Evolutionary conservation across 1,284 basidiomycete species (phyloP).

Genomic region (Taiwanofungus camphoratus): DNA sequence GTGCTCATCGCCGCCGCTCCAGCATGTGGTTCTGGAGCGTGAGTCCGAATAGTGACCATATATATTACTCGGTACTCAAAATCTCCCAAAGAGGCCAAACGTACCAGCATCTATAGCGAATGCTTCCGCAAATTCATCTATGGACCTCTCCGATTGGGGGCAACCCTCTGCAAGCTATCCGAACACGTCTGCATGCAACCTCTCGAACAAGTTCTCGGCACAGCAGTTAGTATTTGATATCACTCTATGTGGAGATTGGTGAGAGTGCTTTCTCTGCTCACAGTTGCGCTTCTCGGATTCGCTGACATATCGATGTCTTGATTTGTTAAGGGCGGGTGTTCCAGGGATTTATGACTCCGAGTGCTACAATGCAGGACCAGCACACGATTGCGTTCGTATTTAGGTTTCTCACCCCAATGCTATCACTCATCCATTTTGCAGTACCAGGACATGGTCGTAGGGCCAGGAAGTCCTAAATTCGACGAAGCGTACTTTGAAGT

Average conservation of each 20-base stretch:
- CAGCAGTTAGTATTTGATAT: conserved; percentile 55
- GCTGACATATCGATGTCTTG: conserved; percentile 1
- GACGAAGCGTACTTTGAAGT: conserved; percentile 51
- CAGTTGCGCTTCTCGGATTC: neutral
- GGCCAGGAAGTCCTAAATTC: conserved; percentile 48
- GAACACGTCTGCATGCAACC: conserved; percentile 35
- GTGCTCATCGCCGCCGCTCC: conserved; percentile 4
- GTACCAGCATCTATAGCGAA: conserved; percentile 37
- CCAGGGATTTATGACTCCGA: conserved; percentile 34
- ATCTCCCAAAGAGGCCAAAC: conserved; percentile 31
- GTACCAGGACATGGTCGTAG: conserved; percentile 51
- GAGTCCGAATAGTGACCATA: conserved; percentile 23
- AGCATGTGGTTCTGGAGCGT: conserved; percentile 78
- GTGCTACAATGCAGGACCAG: conserved; percentile 33
- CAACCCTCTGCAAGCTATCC: conserved; percentile 48
- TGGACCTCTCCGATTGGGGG: conserved; percentile 50
- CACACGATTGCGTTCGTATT: conserved; percentile 37
- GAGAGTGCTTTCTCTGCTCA: conserved; percentile 10
- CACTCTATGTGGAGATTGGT: conserved; percentile 53
- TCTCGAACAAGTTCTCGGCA: conserved; percentile 42
- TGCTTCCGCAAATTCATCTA: conserved; percentile 34
- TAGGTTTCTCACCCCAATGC: no score
- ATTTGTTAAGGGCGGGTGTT: conserved; percentile 40
- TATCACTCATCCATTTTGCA: conserved; percentile 14
- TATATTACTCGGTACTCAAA: conserved; percentile 6